Evolutionary conservation across 2,329 filamentous ascomycete species (phyloP), one percentile per base, ranked within the genome.

Genomic region (Clonostachys rosea): DNA sequence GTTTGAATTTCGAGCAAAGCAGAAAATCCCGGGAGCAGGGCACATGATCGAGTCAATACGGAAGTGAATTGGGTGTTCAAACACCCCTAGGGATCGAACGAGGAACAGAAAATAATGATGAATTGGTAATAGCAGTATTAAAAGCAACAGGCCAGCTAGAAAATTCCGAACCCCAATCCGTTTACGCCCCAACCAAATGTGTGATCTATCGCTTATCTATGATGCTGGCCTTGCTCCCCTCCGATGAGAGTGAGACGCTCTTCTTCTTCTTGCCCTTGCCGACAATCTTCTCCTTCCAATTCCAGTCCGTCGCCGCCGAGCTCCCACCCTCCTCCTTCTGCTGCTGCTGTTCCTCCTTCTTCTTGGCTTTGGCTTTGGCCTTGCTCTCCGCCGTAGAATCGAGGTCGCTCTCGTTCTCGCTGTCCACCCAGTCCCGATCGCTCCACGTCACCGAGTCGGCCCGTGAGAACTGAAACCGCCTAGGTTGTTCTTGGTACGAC

Each of bases 391-490:
- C 42, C 50, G 50, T 54, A 47, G 58, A 54, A 45, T 62, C 60
- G 17, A 59, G 50, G 45, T 70, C 73, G 57, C 65, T 74, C 48
- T 75, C 72, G 40, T 69, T 65, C 39, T 66, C 72, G 48, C 68
- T 81, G 52, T 84, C 80, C 10, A 70, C 69, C 69, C 81, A 84
- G 59, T 86, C 82, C 11, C 75, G 70, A 43, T 87, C 84, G 59
- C 80, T 86, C 85, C 84, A 88, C 5, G 73, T 75, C 46, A 77
- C 70, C 4, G 79, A 84, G 54, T 86, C 83, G 20, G 60, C 54
- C 34, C 70, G 54, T 30, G 63, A 62, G 30, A 40, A 14, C 37
- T 13, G 34, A 13, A 16, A 16, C 13, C 10, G 17, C 18, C 41
- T 43, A 20, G 36, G 20, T 14, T 42, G 17, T 34, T 18, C 44